Conservation (phyloP, 2,329 filamentous ascomycete genomes). For the Aspergillus eucalypticola region DNA sequence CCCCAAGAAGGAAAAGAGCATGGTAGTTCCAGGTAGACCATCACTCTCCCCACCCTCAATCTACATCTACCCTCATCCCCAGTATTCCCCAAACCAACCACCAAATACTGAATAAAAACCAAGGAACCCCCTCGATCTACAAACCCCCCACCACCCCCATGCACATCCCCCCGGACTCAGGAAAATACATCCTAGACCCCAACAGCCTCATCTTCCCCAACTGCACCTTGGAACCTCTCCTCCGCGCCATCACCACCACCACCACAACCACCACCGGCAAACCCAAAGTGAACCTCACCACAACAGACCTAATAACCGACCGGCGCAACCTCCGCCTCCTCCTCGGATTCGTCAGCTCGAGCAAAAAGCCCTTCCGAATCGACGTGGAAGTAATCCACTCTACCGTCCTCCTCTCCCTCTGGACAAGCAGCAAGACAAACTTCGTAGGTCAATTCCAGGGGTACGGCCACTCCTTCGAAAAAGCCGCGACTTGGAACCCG, state of each 20-base stretch:
- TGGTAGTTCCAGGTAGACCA: neutral
- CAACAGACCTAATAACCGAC: slow-evolving; percentile 13
- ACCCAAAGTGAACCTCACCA: neutral
- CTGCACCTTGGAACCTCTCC: neutral
- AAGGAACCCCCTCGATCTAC: neutral
- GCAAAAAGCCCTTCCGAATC: slow-evolving; percentile 3
- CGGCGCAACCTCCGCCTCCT: slow-evolving; percentile 3
- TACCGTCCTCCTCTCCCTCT: neutral
- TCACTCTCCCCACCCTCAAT: no score
- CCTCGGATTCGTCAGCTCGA: neutral
- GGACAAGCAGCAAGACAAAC: neutral
- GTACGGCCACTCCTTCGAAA: slow-evolving; percentile 1
- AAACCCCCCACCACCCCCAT: neutral
- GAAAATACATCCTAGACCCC: neutral
- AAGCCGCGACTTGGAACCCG: neutral
- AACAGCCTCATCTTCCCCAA: neutral
- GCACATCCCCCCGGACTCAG: neutral
- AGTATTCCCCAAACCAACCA: no score
- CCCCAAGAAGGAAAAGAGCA: neutral
- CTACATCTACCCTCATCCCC: no score
- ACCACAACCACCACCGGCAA: neutral
- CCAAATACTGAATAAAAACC: neutral
- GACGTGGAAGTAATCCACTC: neutral
- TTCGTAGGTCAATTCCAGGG: neutral
- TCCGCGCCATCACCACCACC: neutral